These are phyloP conservation scores for Calycina marina DNA, from an alignment of 2,329 filamentous ascomycete species.

Conservation along the genomic window DNA sequence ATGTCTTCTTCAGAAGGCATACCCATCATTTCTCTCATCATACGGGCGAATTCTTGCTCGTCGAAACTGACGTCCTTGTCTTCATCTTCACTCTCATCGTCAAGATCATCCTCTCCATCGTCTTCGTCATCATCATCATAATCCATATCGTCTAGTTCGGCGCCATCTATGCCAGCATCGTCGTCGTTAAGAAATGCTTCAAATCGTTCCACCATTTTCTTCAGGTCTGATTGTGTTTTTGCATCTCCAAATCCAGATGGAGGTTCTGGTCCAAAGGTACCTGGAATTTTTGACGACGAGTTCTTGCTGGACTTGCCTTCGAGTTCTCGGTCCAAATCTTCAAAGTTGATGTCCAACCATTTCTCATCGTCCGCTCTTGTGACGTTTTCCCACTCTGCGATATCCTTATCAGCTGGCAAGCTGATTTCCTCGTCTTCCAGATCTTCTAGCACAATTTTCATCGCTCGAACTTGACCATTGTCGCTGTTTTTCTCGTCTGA, in stretches of 20 bases:
- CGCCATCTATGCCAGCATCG: slow-evolving; percentile 64
- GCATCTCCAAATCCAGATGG: slow-evolving; percentile 46
- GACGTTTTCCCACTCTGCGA: slow-evolving; percentile 48
- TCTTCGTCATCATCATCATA: slow-evolving; percentile 34
- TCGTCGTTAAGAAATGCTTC: slow-evolving; percentile 84
- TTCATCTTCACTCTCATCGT: slow-evolving; percentile 45
- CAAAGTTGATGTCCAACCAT: slow-evolving; percentile 86
- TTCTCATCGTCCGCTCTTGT: slow-evolving; percentile 65
- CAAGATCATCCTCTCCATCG: slow-evolving; percentile 35
- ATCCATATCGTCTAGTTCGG: slow-evolving; percentile 58
- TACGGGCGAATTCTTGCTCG: slow-evolving; percentile 67
- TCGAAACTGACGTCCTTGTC: slow-evolving; percentile 69
- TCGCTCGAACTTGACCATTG: slow-evolving; percentile 55
- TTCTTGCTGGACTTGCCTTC: slow-evolving; percentile 31
- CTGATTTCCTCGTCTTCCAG: slow-evolving; percentile 29
- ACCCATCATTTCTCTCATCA: slow-evolving; percentile 91
- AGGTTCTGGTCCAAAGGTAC: slow-evolving; percentile 16
- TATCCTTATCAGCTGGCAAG: slow-evolving; percentile 62
- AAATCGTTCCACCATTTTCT: slow-evolving; percentile 88
- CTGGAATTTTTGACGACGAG: slow-evolving; percentile 14
- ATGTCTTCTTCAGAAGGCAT: slow-evolving; percentile 27
- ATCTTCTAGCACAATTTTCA: slow-evolving; percentile 60
- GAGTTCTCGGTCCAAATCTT: slow-evolving; percentile 76
- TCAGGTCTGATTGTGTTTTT: slow-evolving; percentile 58
- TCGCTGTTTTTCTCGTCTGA: slow-evolving; percentile 52